These are phyloP conservation scores for Tardiomyces blankii DNA, from an alignment of 1,139 yeast species.

Conservation along the genomic window DNA sequence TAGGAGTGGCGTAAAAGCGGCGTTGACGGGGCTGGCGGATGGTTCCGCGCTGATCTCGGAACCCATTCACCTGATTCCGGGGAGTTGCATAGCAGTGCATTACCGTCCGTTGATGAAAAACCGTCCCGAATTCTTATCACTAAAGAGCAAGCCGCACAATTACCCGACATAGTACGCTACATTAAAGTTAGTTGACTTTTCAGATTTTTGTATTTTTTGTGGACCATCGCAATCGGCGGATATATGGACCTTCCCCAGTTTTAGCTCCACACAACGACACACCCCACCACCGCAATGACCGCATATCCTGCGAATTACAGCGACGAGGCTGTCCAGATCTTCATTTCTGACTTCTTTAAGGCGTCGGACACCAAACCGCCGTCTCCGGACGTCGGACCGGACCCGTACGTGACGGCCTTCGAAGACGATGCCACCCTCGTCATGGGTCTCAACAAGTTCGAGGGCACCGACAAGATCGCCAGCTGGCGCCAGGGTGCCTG, in stretches of 20 bases:
- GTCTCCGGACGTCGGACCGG: slow-evolving; percentile 5
- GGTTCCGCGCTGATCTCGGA: no score
- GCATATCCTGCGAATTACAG: background rate
- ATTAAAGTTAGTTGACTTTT: no score
- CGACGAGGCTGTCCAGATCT: slow-evolving; percentile 8
- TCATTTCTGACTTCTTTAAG: slow-evolving; percentile 16
- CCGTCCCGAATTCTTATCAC: no score
- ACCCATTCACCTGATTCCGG: no score
- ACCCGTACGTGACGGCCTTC: slow-evolving; percentile 17
- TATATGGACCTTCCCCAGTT: background rate
- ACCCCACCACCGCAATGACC: background rate
- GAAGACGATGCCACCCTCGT: slow-evolving; percentile 13
- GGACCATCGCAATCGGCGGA: no score
- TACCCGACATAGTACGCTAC: no score
- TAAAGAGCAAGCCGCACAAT: no score
- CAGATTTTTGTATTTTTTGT: no score
- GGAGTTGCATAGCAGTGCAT: no score
- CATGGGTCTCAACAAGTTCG: slow-evolving; percentile 13
- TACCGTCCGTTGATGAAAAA: no score
- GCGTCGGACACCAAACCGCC: slow-evolving; percentile 20
- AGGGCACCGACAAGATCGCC: slow-evolving; percentile 9
- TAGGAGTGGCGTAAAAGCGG: no score
- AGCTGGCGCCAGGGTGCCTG: slow-evolving; percentile 19
- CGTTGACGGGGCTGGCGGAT: no score
- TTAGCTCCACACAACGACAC: background rate